Base-by-base conservation (phyloP, 2,329 filamentous ascomycete species). In the Sporothrix mexicana region DNA sequence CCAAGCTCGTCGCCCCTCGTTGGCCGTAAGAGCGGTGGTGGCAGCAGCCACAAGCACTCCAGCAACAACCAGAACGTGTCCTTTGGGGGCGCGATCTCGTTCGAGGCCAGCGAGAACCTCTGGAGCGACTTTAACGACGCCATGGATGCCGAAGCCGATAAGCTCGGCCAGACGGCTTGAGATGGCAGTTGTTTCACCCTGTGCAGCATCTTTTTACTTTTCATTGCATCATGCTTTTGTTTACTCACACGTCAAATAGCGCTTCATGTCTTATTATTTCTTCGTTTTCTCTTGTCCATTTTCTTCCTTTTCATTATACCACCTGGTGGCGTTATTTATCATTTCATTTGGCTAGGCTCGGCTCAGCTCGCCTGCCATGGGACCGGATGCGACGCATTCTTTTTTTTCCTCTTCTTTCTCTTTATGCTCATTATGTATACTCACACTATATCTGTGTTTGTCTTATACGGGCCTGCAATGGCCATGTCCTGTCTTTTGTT, bases 1-100 rank as follows among this genome's bases (percentile, higher is more conserved):
- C 82, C 84, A 6, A 87, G 84, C 76, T 87, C 85, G 10, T 84
- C 87, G 49, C 83, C 86, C 5, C 64, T 79, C 20, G 53, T 80
- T 13, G 76, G 79, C n/a, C 74, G 77, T 51, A 75, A 74, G 41
- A 66, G 17, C 5, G 68, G 69, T 73, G 45, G 69, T 73, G 45
- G 73, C 73, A 36, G 64, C 69, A 41, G 47, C 47, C 45, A 53
- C 66, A 68, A 55, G 25, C 66, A 53, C 47, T 47, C 49, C 45
- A 55, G 71, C 61, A 23, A 47, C 43, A 72, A 73, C 41, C 73
- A 74, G 47, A 73, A 75, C 15, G 73, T 76, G 20, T 59, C 73
- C 1, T 79, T 80, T 76, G 79, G 76, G 1, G 74, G 72, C 3
- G 71, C 75, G 5, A 70, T 77, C 7, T 61, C 73, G 1, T 74